Base-by-base conservation (phyloP, 108 stramenopile species). In the Seminavis robusta region DNA sequence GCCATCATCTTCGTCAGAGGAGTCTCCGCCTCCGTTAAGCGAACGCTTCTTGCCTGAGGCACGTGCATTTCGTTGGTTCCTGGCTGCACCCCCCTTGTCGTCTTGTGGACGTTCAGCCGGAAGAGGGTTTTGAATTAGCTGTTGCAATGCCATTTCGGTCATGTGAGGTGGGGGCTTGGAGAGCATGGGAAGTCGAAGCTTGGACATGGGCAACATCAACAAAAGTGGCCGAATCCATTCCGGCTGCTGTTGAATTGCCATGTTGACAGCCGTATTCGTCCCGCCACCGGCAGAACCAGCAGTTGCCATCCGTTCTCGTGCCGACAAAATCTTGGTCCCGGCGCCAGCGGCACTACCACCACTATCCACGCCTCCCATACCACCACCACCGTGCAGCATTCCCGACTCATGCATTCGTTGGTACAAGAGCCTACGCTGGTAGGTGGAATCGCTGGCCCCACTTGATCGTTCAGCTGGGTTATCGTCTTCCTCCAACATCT, bases 191-290 rank as follows among this genome's bases (percentile, higher is more conserved):
- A 69, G 61, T n/a, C 91, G 83, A 52, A 76, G 66, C 3, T 77
- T 75, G 4, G 83, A 70, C 32, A 85, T 81, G 23, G 87, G 87
- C 1, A 92, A 65, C 39, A 81, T 55, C 25, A 80, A 38, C 27
- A 92, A 34, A 20, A 92, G 65, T 23, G 78, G 66, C 33, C 81
- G 79, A 19, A 92, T 67, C 91, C 91, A 92, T 48, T 92, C 91
- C 7, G 91, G 91, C 45, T 64, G 74, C 56, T 69, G 77, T 48
- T 88, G 90, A 9, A 88, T 68, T 8, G 67, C 71, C 38, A 84
- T 44, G 11, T 71, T 68, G 34, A 80, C 75, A 21, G 80, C 69
- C 20, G 65, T 75, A 33, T 63, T 74, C 52, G 76, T 63, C n/a
- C n/a, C n/a, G 41, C 64, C 53, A 28, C 37, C 61, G 6, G 41